Evolutionary conservation across 202 grass and related monocot genomes (phyloP).

Genomic region (Carex arenaria): DNA sequence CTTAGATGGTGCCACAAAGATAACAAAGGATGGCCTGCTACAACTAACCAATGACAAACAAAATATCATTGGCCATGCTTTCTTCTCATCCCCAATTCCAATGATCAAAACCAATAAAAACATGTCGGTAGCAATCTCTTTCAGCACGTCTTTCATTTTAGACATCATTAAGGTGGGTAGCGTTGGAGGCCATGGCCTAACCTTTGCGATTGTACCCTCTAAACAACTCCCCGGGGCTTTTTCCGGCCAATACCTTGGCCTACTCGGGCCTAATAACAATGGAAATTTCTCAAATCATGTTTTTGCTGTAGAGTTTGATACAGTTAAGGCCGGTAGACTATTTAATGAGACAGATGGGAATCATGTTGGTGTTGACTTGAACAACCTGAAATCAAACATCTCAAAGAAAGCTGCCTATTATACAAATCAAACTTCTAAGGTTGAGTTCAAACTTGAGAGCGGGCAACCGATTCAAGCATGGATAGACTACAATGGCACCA

Average conservation of each 20-base stretch:
- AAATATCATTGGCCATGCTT: constrained; percentile 40
- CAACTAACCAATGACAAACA: constrained; percentile 51
- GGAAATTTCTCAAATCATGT: constrained; percentile 43
- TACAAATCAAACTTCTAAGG: background rate
- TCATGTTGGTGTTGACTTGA: constrained; percentile 44
- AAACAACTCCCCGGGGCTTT: constrained; percentile 9
- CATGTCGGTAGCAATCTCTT: constrained; percentile 16
- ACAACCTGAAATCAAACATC: constrained; percentile 33
- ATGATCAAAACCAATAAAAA: background rate
- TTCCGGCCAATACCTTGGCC: constrained; percentile 22
- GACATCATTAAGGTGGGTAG: constrained; percentile 29
- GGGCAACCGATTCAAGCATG: constrained; percentile 40
- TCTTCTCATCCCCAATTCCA: constrained; percentile 21
- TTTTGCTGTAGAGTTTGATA: constrained; percentile 53
- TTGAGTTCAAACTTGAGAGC: background rate
- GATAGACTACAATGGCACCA: constrained; percentile 36
- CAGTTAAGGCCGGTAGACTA: background rate
- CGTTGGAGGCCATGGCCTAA: constrained; percentile 28
- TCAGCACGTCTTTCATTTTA: constrained; percentile 54
- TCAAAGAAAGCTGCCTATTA: constrained; percentile 31
- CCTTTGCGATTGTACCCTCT: constrained; percentile 30
- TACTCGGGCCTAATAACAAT: constrained; percentile 24
- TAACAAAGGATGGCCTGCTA: constrained; percentile 37
- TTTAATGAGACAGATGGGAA: constrained; percentile 30
- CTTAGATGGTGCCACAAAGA: constrained; percentile 28